phyloP scores from a whole-genome alignment of 2,329 filamentous ascomycete species.

The Pseudocercospora ulei region DNA sequence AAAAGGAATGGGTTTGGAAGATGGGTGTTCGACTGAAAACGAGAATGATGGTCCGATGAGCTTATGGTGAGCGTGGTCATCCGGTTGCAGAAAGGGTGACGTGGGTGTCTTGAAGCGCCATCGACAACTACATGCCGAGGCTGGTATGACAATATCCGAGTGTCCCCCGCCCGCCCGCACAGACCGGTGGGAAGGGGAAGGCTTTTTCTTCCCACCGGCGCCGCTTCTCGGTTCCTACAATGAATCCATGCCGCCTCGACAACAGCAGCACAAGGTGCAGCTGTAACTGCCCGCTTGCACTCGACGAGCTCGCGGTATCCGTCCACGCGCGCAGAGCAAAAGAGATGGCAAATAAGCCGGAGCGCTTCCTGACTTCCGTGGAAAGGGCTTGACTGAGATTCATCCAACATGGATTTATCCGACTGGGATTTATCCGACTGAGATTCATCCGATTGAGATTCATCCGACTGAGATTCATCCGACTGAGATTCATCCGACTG shows the following conservation, averaged over 20 bases:
- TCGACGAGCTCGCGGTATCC: slow-evolving; percentile 29
- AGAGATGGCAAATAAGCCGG: slow-evolving; percentile 96
- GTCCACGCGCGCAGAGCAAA: slow-evolving; percentile 59
- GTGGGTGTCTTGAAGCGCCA: slow-evolving; percentile 31
- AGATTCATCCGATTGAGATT: background rate
- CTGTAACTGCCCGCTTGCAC: slow-evolving; percentile 31
- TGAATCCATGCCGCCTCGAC: too few species aligned
- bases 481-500: too few species aligned
- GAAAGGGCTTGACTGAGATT: slow-evolving; percentile 61
- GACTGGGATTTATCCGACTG: background rate
- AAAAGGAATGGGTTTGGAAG: slow-evolving; percentile 39
- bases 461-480: too few species aligned
- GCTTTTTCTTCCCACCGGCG: too few species aligned
- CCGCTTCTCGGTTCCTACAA: too few species aligned
- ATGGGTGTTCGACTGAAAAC: slow-evolving; percentile 44
- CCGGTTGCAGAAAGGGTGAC: slow-evolving; percentile 34
- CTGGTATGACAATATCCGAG: background rate
- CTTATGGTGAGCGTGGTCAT: slow-evolving; percentile 35
- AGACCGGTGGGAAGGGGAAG: too few species aligned
- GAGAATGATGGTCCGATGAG: slow-evolving; percentile 38
- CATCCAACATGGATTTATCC: slow-evolving; percentile 10
- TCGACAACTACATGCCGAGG: background rate
- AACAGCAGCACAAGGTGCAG: slow-evolving; percentile 24
- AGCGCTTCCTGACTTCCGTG: slow-evolving; percentile 87
- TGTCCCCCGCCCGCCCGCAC: too few species aligned